Evolutionary conservation across 805 yeast genomes (phyloP), one percentile per base, ranked within the genome.

Genomic region (Yarrowia sp.): DNA sequence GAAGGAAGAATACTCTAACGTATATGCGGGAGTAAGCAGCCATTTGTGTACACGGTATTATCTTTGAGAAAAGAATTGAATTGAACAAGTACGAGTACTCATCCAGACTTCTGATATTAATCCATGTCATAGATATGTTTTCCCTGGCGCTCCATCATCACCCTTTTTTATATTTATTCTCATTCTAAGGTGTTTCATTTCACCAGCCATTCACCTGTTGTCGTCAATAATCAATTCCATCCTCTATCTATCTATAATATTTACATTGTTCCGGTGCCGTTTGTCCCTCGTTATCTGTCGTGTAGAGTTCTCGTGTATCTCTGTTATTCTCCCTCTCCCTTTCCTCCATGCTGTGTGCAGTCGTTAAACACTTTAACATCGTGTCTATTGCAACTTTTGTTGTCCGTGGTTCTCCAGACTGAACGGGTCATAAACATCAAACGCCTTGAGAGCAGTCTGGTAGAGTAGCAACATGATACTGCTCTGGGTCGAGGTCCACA

Each of bases 401-500:
- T n/a, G 44, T 11, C n/a, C 14, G 32, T 41, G 51, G 19, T 24
- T 21, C 33, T 43, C 51, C 28, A 41, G 21, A 16, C 32, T 24
- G 40, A 58, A 41, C 3, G 63, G 64, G 7, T 61, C 49, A 22
- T 48, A 8, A 28, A 58, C 68, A 59, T 81, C 84, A 59, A 88
- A 76, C 32, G 80, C 76, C 69, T 85, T 85, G 71, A 93, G 77
- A 3, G 93, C 81, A 46, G 85, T 79, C 75, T 95, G 99, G 76
- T 95, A 95, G 41, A 92, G 78, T 68, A 93, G 79, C 64, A 95
- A 80, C 98, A 95, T 93, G 54, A 95, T 88, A 69, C 96, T 89
- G 75, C 97, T 90, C 75, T 95, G 99, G 19, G 92, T 79, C 68
- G 96, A 89, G 0, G 98, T 93, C 99, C 99, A 95, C 4, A 95